Base-by-base conservation (phyloP, 2,329 filamentous ascomycete genomes). In the Curvularia sp. region DNA sequence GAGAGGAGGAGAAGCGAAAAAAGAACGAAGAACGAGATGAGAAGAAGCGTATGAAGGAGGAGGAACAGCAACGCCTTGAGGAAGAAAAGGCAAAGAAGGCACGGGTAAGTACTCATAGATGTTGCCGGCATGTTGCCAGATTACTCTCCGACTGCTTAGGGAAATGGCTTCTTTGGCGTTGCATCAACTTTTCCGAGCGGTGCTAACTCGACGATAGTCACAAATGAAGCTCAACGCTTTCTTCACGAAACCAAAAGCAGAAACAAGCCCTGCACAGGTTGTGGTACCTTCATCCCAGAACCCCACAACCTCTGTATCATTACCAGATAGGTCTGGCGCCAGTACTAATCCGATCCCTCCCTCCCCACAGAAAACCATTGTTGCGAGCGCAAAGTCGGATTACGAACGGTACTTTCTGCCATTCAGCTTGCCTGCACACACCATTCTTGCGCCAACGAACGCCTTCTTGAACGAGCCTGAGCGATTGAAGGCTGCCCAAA, bases 391-490 rank as follows among this genome's bases (percentile, higher is more conserved):
- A 9, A 66, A 76, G 24, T 77, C 75, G 5, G 80, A 82, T 60
- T 79, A 81, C 58, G 65, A 90, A 18, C 88, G 86, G 65, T 81
- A 84, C 35, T 98, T 98, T 70, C 85, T 92, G 31, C 88, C 91
- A 0, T 98, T 97, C 75, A 93, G 90, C 62, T 72, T 95, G 46
- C 89, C 92, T 58, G 83, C 88, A 2, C 85, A 92, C 69, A 90
- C 92, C 1, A 85, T 79, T n/a, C 67, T 97, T 53, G 92, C 93
- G 0, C 82, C 84, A 0, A 66, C 82, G 49, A 81, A 78, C 49
- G 61, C 66, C 0, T 70, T 75, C 18, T 65, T 73, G 58, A 64
- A 63, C n/a, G 69, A 73, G n/a, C 56, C 70, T 2, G 65, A 62
- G n/a, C 67, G 67, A 47, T 49, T 74, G 35, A 64, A 70, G 12